These are phyloP conservation scores for Maudiozyma pseudohumilis DNA, from an alignment of 805 yeast species.

Conservation along the genomic window DNA sequence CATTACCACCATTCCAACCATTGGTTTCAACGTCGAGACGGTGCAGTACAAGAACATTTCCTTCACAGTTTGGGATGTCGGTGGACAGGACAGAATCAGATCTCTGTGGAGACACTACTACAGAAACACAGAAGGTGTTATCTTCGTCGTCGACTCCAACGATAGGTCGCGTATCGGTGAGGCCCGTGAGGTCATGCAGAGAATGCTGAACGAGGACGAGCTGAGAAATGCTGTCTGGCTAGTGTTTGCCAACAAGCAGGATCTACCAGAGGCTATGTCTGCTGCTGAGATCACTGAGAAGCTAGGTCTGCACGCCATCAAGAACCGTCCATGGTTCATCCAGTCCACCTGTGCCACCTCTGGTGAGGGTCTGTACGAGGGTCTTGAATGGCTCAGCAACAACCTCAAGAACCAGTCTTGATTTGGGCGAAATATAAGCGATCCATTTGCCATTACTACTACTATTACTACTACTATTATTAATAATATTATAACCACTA, in stretches of 20 bases:
- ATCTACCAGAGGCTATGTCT: constrained; percentile 97
- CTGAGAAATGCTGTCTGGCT: constrained; percentile 91
- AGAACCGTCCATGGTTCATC: constrained; percentile 99
- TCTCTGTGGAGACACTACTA: constrained; percentile 98
- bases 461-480: not conserved
- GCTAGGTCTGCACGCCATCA: constrained; percentile 90
- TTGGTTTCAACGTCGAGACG: constrained; percentile 95
- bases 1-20: constrained; percentile 93
- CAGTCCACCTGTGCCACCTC: constrained; percentile 99
- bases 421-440: constrained; percentile 3
- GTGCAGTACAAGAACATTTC: constrained; percentile 95
- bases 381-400: constrained; percentile 93
- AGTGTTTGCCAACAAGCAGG: constrained; percentile 97
- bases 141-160: constrained; percentile 94
- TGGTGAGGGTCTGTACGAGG: constrained; percentile 97
- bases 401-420: constrained; percentile 66
- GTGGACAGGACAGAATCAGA: constrained; percentile 99
- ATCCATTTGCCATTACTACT: not conserved
- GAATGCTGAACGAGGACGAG: constrained; percentile 97
- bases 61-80: constrained; percentile 98
- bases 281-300: constrained; percentile 98
- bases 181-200: constrained; percentile 96
- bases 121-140: constrained; percentile 98
- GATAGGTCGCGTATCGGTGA: constrained; percentile 97
- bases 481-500: not conserved